phyloP scores from a whole-genome alignment of 352 stramenopile genomes.

The Globisporangium abappressorium region DNA sequence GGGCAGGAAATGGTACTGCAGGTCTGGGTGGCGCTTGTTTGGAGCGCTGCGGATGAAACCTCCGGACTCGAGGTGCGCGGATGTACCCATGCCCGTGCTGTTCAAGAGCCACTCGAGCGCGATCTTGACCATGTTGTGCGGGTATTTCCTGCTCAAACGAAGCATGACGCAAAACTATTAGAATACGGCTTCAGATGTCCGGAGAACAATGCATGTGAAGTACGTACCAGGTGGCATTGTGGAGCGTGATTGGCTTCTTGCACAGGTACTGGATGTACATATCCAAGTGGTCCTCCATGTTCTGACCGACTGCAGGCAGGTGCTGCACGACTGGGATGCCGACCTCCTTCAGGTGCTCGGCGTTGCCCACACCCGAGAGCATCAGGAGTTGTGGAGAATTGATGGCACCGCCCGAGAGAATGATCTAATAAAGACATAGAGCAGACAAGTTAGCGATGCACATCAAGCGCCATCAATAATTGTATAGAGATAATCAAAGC shows the following conservation, averaged over 20 bases:
- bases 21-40: slow-evolving; percentile 79
- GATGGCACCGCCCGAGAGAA: slow-evolving; percentile 84
- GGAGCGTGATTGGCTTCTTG: slow-evolving; percentile 87
- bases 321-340: slow-evolving; percentile 75
- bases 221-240: slow-evolving; percentile 73
- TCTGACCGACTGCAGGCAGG: slow-evolving; percentile 76
- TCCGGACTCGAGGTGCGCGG: slow-evolving; percentile 79
- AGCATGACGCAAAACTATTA: background rate
- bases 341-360: slow-evolving; percentile 68
- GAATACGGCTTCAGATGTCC: background rate
- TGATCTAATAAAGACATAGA: slow-evolving; percentile 32
- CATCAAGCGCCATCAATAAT: background rate
- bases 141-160: slow-evolving; percentile 47
- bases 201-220: background rate
- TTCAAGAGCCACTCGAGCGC: slow-evolving; percentile 80
- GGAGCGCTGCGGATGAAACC: slow-evolving; percentile 83
- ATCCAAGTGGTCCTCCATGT: slow-evolving; percentile 89
- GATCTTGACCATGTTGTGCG: slow-evolving; percentile 86
- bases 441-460: background rate
- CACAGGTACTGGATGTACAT: slow-evolving; percentile 89
- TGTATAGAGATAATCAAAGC: background rate
- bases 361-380: slow-evolving; percentile 83
- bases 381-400: slow-evolving; percentile 89
- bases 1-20: slow-evolving; percentile 91
- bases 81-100: slow-evolving; percentile 69